These are phyloP conservation scores for Epichloe coenophiala DNA, from an alignment of 2,329 filamentous ascomycete genomes.

Conservation along the genomic window DNA sequence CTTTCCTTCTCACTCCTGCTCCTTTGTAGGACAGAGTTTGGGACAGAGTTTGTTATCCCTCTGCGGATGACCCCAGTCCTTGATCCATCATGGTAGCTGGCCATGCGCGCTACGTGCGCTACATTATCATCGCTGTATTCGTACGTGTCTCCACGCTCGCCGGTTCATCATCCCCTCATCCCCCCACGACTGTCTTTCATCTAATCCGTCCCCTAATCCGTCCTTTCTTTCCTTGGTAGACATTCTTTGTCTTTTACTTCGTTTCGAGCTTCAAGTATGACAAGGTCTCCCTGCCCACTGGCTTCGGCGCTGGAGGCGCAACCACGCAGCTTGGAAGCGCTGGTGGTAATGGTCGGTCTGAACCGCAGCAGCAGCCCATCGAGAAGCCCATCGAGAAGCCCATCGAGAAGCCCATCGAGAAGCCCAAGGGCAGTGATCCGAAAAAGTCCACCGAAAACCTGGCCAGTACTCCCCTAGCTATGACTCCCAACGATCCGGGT, in stretches of 20 bases:
- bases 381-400: no score
- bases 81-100: conserved; percentile 44
- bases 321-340: background rate
- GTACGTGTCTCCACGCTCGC: conserved; percentile 37
- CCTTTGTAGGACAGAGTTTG: background rate
- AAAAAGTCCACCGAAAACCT: conserved; percentile 12
- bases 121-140: conserved; percentile 70
- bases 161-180: background rate
- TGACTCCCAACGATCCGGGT: conserved; percentile 37
- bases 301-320: background rate
- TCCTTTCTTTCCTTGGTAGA: conserved; percentile 21
- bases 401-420: conserved; percentile 7
- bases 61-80: background rate
- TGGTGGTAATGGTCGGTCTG: background rate
- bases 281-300: conserved; percentile 17
- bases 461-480: conserved; percentile 29
- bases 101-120: conserved; percentile 61
- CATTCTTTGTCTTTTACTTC: conserved; percentile 67
- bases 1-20: background rate
- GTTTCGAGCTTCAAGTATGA: conserved; percentile 48
- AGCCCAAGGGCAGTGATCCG: conserved; percentile 10
- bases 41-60: background rate
- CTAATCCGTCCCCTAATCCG: no score
- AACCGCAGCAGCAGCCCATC: conserved; percentile 6
- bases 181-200: background rate